Percentiles rank a stretch among this genome's conserved stretches.
Evolutionary conservation across 176 grass and related monocot species (phyloP).

Genomic region (Bromus sterilis): DNA sequence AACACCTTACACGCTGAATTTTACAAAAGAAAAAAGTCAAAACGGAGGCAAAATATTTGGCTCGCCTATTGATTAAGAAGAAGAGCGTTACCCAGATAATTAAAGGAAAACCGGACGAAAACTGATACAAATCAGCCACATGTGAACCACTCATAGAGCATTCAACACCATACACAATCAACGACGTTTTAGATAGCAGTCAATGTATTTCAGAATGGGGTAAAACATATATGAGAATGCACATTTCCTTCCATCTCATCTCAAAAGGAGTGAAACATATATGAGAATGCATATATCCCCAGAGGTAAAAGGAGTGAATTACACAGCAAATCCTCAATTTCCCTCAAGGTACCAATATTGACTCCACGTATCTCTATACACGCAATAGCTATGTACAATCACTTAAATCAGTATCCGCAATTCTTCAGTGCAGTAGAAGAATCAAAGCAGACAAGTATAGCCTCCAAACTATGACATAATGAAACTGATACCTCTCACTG

Average conservation of each 20-base stretch:
- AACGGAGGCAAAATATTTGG: too few relatives aligned
- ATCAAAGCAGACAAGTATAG: constrained; percentile 16
- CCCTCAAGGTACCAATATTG: neutral
- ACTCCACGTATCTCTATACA: constrained; percentile 29
- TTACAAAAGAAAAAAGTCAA: too few relatives aligned
- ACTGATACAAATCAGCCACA: too few relatives aligned
- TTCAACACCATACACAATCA: neutral
- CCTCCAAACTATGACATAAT: neutral
- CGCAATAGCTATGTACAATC: constrained; percentile 32
- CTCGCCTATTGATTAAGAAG: too few relatives aligned
- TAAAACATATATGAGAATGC: neutral
- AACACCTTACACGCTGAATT: too few relatives aligned
- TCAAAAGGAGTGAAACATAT: neutral
- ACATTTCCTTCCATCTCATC: neutral
- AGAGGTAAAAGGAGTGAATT: neutral
- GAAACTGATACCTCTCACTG: constrained; percentile 20
- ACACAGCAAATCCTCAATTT: constrained; percentile 2
- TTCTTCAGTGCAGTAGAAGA: constrained; percentile 12
- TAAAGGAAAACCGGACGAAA: too few relatives aligned
- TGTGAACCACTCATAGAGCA: too few relatives aligned
- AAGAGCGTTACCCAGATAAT: too few relatives aligned
- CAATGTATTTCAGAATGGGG: neutral
- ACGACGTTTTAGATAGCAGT: neutral
- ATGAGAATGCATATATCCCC: neutral
- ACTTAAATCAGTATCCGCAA: constrained; percentile 8